These are phyloP conservation scores for Coemansia sp. DNA, from an alignment of 192 early-diverging fungal genomes.

Conservation along the genomic window DNA sequence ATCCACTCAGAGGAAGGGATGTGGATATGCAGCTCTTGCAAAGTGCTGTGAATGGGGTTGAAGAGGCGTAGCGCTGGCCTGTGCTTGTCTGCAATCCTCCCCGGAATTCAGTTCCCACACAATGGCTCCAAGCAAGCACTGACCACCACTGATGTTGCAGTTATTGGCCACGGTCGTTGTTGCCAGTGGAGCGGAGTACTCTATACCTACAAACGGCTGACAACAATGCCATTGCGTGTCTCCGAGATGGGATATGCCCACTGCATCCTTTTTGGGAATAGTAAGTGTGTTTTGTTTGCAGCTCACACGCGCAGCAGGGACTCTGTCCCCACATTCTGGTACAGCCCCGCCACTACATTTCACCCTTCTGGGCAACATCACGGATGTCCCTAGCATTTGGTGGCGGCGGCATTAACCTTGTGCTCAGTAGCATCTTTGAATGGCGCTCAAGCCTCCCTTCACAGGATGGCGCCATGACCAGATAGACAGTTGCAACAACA, in stretches of 20 bases:
- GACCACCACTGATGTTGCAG: not conserved
- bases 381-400: not conserved
- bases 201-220: not conserved
- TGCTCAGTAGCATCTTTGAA: not conserved
- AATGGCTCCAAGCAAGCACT: not conserved
- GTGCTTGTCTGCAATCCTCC: not conserved
- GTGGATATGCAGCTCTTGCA: not conserved
- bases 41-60: not conserved
- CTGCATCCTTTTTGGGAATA: not conserved
- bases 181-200: not conserved
- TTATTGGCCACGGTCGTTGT: not conserved
- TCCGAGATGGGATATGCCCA: not conserved
- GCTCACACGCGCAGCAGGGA: not conserved
- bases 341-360: not conserved
- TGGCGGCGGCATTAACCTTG: slow-evolving; percentile 1
- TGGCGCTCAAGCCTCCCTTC: not conserved
- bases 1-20: not conserved
- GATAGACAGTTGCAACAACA: not conserved
- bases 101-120: not conserved
- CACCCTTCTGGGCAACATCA: not conserved
- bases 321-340: not conserved
- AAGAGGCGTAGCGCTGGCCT: not conserved
- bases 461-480: slow-evolving; percentile 5
- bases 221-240: not conserved
- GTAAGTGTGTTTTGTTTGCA: not conserved